phyloP scores from a whole-genome alignment of 768 basidiomycete species.

The Pleurotus tuoliensis region DNA sequence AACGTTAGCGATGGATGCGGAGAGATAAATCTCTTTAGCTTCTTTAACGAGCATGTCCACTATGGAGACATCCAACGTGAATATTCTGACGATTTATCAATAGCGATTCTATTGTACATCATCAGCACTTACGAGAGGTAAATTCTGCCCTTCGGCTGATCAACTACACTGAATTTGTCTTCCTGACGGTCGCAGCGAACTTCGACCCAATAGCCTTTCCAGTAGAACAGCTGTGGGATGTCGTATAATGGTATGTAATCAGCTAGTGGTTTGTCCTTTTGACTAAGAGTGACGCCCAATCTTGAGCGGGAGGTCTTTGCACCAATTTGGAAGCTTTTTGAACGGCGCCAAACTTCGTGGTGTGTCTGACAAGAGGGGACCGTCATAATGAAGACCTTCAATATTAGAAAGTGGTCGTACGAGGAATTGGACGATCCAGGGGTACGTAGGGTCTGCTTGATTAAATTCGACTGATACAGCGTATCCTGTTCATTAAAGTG shows the following conservation, averaged over 20 bases:
- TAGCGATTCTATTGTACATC: background rate
- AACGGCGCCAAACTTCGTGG: slow-evolving; percentile 39
- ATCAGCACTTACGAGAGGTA: slow-evolving; percentile 17
- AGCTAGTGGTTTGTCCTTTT: slow-evolving; percentile 23
- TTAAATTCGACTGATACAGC: slow-evolving; percentile 34
- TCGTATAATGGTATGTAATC: slow-evolving; percentile 39
- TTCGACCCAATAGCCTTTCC: slow-evolving; percentile 37
- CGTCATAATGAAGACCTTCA: no score
- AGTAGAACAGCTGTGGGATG: slow-evolving; percentile 34
- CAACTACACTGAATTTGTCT: slow-evolving; percentile 8
- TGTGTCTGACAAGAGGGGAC: slow-evolving; percentile 25
- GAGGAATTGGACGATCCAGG: slow-evolving; percentile 38
- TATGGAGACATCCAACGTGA: slow-evolving; percentile 32
- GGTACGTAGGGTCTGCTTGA: slow-evolving; percentile 36
- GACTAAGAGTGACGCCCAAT: slow-evolving; percentile 29
- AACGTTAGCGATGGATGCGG: slow-evolving; percentile 30
- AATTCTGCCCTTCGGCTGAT: background rate
- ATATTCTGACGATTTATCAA: slow-evolving; percentile 25
- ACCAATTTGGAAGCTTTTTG: slow-evolving; percentile 35
- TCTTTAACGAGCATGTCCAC: slow-evolving; percentile 33
- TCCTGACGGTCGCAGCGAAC: slow-evolving; percentile 23
- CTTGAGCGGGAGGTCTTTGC: slow-evolving; percentile 35
- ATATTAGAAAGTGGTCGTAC: slow-evolving; percentile 17
- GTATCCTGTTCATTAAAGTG: slow-evolving; percentile 27
- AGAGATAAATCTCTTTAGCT: slow-evolving; percentile 28